Conservation (phyloP, 2,329 filamentous ascomycete species). For the Verticillium dahliae region DNA sequence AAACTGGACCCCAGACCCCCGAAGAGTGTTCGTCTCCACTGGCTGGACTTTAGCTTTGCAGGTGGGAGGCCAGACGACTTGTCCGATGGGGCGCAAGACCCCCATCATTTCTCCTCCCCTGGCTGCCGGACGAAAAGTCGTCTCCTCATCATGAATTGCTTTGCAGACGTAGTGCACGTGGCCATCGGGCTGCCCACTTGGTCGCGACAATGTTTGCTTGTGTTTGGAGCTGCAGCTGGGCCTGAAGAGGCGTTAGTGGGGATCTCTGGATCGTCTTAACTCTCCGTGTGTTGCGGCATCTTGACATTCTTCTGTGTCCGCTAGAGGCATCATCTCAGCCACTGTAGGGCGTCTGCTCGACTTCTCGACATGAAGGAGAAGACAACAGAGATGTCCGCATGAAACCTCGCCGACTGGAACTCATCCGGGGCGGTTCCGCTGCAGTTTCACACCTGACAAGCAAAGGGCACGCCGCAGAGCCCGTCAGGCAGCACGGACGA, state of each 20-base stretch:
- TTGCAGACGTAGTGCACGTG: neutral
- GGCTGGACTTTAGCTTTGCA: neutral
- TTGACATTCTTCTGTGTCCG: too few relatives aligned
- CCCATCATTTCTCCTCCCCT: neutral
- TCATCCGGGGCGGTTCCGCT: neutral
- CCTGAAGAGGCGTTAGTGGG: too few relatives aligned
- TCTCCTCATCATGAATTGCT: neutral
- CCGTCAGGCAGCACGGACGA: neutral
- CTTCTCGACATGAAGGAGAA: too few relatives aligned
- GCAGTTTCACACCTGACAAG: neutral
- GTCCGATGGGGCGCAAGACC: neutral
- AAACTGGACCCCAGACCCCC: neutral
- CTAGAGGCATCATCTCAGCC: too few relatives aligned
- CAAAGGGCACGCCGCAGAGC: neutral
- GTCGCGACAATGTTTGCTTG: neutral
- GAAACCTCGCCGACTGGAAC: neutral
- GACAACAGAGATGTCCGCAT: neutral
- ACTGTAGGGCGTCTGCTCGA: too few relatives aligned
- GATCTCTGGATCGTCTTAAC: too few relatives aligned
- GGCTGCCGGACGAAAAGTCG: neutral
- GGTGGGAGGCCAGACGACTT: neutral
- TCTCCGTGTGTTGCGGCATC: too few relatives aligned
- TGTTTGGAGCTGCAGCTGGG: too few relatives aligned
- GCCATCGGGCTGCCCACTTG: neutral
- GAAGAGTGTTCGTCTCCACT: neutral